Evolutionary conservation across 306 rosid species (phyloP).

Genomic region (Benincasa hispida): DNA sequence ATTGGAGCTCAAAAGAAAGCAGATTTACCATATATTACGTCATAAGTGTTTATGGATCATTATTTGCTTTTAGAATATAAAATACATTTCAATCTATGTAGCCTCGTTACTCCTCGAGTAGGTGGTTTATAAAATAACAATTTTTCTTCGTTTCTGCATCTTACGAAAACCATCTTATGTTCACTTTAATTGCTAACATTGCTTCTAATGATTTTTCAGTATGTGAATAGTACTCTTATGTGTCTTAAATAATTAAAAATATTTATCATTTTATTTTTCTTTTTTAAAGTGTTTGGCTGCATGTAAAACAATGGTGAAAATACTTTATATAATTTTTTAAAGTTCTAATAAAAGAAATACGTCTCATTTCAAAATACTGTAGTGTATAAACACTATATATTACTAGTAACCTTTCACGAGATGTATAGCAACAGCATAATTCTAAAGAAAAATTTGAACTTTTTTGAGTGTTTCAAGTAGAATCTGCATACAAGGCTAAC

Average conservation of each 20-base stretch:
- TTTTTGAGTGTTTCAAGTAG: background rate
- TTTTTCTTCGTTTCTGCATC: background rate
- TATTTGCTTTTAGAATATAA: background rate
- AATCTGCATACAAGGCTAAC: slow-evolving; percentile 5
- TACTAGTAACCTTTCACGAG: background rate
- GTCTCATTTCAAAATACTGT: background rate
- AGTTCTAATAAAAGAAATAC: background rate
- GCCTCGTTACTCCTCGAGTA: background rate
- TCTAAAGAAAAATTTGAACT: background rate
- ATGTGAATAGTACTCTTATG: background rate
- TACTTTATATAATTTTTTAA: background rate
- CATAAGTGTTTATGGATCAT: background rate
- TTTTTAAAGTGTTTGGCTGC: background rate
- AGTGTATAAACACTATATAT: background rate
- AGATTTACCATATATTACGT: background rate
- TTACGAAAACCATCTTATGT: background rate
- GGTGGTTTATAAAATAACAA: background rate
- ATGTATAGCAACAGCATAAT: background rate
- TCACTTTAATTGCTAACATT: background rate
- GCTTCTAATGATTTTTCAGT: background rate
- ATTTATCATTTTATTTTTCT: background rate
- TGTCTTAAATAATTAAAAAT: background rate
- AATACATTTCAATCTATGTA: background rate
- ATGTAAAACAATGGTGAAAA: background rate
- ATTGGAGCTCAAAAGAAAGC: background rate